Evolutionary conservation across 164 flowering plant species (phyloP), one percentile per base, ranked within the genome.

Genomic region (Nymphaea thermarum): DNA sequence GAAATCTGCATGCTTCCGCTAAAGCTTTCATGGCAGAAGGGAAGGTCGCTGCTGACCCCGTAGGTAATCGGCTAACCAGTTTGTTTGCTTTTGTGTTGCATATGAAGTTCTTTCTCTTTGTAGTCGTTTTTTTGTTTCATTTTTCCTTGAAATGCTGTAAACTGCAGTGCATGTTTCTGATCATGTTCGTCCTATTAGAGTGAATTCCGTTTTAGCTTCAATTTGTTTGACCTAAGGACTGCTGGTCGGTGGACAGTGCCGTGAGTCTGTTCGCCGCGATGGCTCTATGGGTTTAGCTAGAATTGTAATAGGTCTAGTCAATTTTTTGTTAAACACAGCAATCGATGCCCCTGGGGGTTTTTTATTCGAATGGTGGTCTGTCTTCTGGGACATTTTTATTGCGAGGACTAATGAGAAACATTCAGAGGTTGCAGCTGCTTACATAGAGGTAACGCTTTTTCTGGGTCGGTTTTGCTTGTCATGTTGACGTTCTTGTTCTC

Each of bases 11-110:
- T 66, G 77, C 77, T 65, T 86, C 98, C 43, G 96, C 94, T 2
- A 89, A 89, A 77, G 94, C 96, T 68, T 92, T 92, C 78, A 85
- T 86, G 98, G 68, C 82, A 0, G 98, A 92, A 76, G 94, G 94
- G 71, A 88, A 92, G 79, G 94, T 92, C 67, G 86, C 96, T 43
- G 79, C 89, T 5, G 91, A 89, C 73, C 92, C 96, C 71, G 96
- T 92, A 73, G 98, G 98, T 92, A 86, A 25, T 25, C 36, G 36
- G 36, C 36, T 25, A 25, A 1, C 36, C 36, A 25, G 36, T 25
- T 25, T 25, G 36, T 25, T 25, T 25, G 36, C 36, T 25, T 25
- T 25, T 25, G 36, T 25, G 36, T 25, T 25, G 36, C 36, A 25
- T 25, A 1, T 0, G 36, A 25, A 25, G 36, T 25, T 25, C 1